Conservation (phyloP, 192 early-diverging fungal species). For the Entomortierella parvispora region DNA sequence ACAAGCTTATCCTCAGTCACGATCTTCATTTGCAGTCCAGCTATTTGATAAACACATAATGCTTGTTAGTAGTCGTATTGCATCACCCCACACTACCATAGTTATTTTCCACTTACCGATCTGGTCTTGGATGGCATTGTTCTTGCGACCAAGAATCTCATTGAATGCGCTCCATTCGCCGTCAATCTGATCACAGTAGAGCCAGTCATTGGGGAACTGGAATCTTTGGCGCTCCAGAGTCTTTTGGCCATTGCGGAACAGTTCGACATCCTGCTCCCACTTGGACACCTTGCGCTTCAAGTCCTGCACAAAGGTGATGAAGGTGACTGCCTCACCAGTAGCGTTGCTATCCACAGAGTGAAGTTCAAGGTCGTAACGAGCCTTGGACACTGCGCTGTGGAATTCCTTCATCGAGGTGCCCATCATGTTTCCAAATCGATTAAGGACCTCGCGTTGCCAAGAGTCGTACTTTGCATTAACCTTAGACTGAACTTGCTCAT, state of each 20-base stretch:
- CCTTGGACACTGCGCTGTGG: conserved; percentile 76
- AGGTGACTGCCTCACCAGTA: conserved; percentile 91
- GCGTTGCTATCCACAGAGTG: conserved; percentile 84
- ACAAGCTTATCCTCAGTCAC: conserved; percentile 91
- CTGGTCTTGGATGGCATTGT: conserved; percentile 93
- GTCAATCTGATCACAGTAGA: conserved; percentile 94
- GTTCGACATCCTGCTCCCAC: conserved; percentile 86
- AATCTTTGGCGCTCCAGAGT: conserved; percentile 93
- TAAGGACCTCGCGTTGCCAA: conserved; percentile 97
- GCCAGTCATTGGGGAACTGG: conserved; percentile 95
- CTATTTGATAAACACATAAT: conserved; percentile 41
- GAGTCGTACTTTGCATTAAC: conserved; percentile 97
- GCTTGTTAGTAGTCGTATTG: neutral
- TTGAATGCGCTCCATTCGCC: conserved; percentile 98
- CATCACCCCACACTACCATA: no score
- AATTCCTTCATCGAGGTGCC: conserved; percentile 85
- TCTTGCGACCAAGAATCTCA: conserved; percentile 92
- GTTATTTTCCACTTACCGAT: no score
- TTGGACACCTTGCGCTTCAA: conserved; percentile 82
- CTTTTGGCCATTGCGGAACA: conserved; percentile 92
- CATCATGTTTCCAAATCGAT: conserved; percentile 87
- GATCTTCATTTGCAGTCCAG: conserved; percentile 93
- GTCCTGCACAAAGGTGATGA: conserved; percentile 97
- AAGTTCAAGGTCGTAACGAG: conserved; percentile 88
- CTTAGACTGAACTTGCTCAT: conserved; percentile 98